Base-by-base conservation (phyloP, 192 early-diverging fungal species). In the Diversispora eburnea region DNA sequence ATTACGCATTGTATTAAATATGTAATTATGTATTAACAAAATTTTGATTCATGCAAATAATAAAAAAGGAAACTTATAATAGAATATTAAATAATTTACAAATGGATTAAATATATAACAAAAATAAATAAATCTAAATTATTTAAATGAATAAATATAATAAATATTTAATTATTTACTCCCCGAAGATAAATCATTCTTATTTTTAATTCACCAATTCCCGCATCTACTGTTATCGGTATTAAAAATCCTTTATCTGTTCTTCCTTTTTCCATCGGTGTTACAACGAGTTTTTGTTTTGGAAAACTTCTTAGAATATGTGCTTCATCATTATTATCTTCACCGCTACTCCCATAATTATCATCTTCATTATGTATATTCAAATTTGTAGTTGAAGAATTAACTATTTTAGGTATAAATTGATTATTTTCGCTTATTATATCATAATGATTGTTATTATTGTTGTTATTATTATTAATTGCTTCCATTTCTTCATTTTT, bases 181-280 rank as follows among this genome's bases (percentile, higher is more conserved):
- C 48, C 67, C 5, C 15, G 15, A 70, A n/a, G 56, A 56, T 70
- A 70, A 41, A 5, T 12, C 47, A 70, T n/a, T 56, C 67, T 70
- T 48, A 70, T 20, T 56, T 45, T 9, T 8, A 70, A 20, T n/a
- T 70, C 51, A 39, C 67, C 67, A 17, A 70, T 70, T 5, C 48
- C 25, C 4, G 67, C 67, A 70, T 70, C 67, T 41, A 70, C 5
- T 13, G 42, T 8, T 55, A 33, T 49, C 15, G 67, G 6, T 9
- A 55, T 12, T 3, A 70, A 70, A 13, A 10, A 43, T 56, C 12
- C n/a, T 45, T 62, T 33, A 4, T 15, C 9, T 39, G 4, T 33
- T 33, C 13, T 8, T 70, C 49, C 47, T 1, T 67, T n/a, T 3
- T 51, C 2, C 15, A 20, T 25, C 20, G 47, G 19, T 3, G n/a